Evolutionary conservation across 176 grass and related monocot species (phyloP).

Genomic region (Elymus sibiricus): DNA sequence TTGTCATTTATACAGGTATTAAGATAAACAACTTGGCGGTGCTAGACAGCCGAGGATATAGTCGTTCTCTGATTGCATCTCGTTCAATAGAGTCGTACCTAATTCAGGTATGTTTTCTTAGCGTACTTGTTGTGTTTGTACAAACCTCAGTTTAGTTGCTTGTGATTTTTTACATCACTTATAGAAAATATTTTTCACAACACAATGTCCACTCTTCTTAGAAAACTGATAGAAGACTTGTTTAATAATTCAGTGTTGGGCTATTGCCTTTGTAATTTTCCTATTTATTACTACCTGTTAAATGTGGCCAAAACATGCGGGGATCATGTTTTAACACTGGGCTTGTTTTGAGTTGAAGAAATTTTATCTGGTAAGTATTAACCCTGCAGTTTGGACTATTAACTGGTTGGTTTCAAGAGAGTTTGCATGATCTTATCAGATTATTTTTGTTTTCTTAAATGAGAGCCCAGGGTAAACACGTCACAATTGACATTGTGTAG

Average conservation of each 20-base stretch:
- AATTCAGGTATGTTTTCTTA: slow-evolving; percentile 66
- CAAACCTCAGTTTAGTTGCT: not conserved
- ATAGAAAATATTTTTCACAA: not conserved
- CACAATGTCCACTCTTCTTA: not conserved
- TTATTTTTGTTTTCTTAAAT: not conserved
- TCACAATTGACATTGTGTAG: not conserved
- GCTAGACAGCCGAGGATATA: slow-evolving; percentile 69
- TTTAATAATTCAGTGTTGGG: not conserved
- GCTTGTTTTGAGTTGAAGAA: not conserved
- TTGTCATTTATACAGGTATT: slow-evolving; percentile 50
- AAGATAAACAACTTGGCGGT: slow-evolving; percentile 85
- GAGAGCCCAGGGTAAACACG: not conserved
- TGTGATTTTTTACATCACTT: slow-evolving; percentile 18
- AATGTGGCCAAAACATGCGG: not conserved
- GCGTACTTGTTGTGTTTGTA: slow-evolving; percentile 15
- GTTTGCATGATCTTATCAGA: not conserved
- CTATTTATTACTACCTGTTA: not conserved
- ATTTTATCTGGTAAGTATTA: not conserved
- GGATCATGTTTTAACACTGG: not conserved
- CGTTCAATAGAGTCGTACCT: slow-evolving; percentile 95
- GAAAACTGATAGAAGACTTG: not conserved
- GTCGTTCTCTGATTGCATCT: slow-evolving; percentile 75
- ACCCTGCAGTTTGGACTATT: not conserved
- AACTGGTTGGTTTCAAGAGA: not conserved
- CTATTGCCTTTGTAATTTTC: not conserved